Base-by-base conservation (phyloP, 129 eudicot genomes). In the Arctium lappa region DNA sequence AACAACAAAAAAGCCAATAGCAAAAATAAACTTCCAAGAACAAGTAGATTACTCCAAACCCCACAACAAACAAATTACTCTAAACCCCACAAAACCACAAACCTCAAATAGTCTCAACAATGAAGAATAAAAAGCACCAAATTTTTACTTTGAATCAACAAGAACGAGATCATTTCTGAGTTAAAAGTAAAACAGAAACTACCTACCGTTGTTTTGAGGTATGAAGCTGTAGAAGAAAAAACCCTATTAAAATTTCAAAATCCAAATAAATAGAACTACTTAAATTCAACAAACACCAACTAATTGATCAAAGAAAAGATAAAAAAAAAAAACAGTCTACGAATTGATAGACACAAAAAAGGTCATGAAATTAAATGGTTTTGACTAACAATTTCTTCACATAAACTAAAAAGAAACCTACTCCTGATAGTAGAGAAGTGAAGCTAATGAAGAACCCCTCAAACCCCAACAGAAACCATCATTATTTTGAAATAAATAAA, bases 321-420 rank as follows among this genome's bases (percentile, higher is more conserved):
- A 22, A 22, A 22, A 22, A 22, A 22, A 22, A 22, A 22, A 22
- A 22, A 22, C 27, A 22, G 27, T 22, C 27, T 22, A 22, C 27
- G 27, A 22, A 22, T 22, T 22, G 27, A 22, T 22, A 22, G 27
- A 22, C 27, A 22, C 27, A 22, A 22, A 22, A 22, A 22, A 22
- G 27, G 87, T 89, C 84, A 87, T 91, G 22, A 91, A 22, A 22
- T 22, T 22, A 22, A 22, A 22, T 22, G 27, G 27, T 22, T 22
- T 22, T 22, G 27, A 22, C 27, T 22, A 22, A 22, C 27, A 22
- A 22, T 22, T 22, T 22, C 27, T 22, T 22, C 27, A 22, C 27
- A 22, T 22, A 22, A 22, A 22, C 27, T 22, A 22, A 22, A 22
- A 22, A 22, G 27, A 22, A 22, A 22, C 27, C 27, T 22, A 22